Evolutionary conservation across 1,139 yeast species (phyloP).

Genomic region (Nakaseomyces uthaithaninus): DNA sequence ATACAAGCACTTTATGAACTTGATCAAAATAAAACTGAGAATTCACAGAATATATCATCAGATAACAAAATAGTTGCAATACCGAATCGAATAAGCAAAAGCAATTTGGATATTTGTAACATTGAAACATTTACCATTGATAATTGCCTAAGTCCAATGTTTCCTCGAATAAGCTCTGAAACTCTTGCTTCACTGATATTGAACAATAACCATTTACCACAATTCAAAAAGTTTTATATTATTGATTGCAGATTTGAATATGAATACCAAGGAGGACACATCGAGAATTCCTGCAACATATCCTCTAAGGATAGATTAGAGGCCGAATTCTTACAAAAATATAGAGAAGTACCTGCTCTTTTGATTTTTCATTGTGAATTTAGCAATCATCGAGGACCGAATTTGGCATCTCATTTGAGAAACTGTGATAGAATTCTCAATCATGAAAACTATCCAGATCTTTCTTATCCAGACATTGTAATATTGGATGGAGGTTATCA

Average conservation of each 20-base stretch:
- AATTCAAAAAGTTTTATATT: slow-evolving; percentile 53
- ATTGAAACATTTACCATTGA: slow-evolving; percentile 7
- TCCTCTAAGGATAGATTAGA: slow-evolving; percentile 56
- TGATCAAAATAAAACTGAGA: slow-evolving; percentile 4
- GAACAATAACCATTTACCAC: slow-evolving; percentile 42
- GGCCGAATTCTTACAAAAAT: slow-evolving; percentile 16
- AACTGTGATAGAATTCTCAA: slow-evolving; percentile 73
- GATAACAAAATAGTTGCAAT: not conserved
- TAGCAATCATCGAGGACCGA: slow-evolving; percentile 85
- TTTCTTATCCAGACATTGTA: slow-evolving; percentile 81
- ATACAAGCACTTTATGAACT: slow-evolving; percentile 5
- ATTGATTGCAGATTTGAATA: slow-evolving; percentile 90
- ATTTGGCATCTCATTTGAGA: slow-evolving; percentile 80
- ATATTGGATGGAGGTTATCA: slow-evolving; percentile 89
- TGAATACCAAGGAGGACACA: slow-evolving; percentile 90
- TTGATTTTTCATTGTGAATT: slow-evolving; percentile 91
- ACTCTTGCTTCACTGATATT: slow-evolving; percentile 58
- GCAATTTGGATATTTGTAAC: not conserved
- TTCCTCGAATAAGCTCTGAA: slow-evolving; percentile 64
- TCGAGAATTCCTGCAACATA: slow-evolving; percentile 70
- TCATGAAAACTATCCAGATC: slow-evolving; percentile 64
- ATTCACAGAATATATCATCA: not conserved
- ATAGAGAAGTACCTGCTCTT: slow-evolving; percentile 33
- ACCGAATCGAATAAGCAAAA: not conserved
- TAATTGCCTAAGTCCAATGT: slow-evolving; percentile 43